These are phyloP conservation scores for Vanrija sp. DNA, from an alignment of 1,284 basidiomycete species.

Conservation along the genomic window DNA sequence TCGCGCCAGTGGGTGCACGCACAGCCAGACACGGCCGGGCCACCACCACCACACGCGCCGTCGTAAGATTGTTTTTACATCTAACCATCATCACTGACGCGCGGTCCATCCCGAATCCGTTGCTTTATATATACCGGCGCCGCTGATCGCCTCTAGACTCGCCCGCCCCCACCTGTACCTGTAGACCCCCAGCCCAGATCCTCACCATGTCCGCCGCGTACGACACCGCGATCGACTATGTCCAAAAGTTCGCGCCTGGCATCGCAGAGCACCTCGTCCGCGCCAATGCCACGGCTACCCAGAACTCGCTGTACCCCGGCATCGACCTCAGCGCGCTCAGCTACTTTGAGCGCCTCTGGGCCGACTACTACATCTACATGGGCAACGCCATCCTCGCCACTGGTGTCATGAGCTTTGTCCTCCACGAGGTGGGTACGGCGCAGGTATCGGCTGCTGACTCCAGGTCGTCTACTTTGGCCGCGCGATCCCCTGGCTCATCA, in stretches of 20 bases:
- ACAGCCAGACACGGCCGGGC: too few relatives aligned
- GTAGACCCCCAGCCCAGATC: not conserved
- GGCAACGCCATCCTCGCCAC: slow-evolving; percentile 92
- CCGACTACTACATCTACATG: slow-evolving; percentile 74
- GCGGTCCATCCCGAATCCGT: not conserved
- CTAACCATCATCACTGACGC: not conserved
- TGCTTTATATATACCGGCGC: not conserved
- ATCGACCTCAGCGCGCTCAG: slow-evolving; percentile 63
- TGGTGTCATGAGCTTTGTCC: slow-evolving; percentile 84
- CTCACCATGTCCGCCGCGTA: slow-evolving; percentile 28
- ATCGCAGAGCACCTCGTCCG: slow-evolving; percentile 38
- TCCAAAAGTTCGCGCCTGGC: slow-evolving; percentile 40
- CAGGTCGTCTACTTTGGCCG: slow-evolving; percentile 96
- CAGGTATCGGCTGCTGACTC: not conserved
- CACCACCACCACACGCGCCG: not conserved
- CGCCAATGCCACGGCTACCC: slow-evolving; percentile 40
- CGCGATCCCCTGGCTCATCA: slow-evolving; percentile 90
- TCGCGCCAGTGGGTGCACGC: too few relatives aligned
- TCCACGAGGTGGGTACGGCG: slow-evolving; percentile 73
- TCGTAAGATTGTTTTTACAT: not conserved
- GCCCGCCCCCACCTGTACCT: not conserved
- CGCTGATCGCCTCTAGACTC: not conserved
- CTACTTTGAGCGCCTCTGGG: slow-evolving; percentile 76
- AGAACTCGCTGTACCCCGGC: slow-evolving; percentile 45
- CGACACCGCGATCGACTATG: slow-evolving; percentile 33